Percentiles rank a stretch among this genome's conserved stretches.
These are phyloP conservation scores for Isabelozyma gotoi DNA, from an alignment of 805 yeast species.

Conservation along the genomic window DNA sequence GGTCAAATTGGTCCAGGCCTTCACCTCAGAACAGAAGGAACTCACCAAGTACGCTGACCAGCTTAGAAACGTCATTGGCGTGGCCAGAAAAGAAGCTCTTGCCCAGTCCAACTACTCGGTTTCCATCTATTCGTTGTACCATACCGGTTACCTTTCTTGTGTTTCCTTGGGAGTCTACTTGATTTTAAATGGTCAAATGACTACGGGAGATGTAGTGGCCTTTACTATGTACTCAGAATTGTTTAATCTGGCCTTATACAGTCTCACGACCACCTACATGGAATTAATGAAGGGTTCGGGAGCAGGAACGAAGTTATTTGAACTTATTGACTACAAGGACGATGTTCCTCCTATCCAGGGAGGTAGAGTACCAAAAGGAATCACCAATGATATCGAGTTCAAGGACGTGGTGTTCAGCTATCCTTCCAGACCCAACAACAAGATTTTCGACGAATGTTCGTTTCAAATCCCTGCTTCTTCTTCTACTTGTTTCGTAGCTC, in stretches of 20 bases:
- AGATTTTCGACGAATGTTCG: conserved; percentile 36
- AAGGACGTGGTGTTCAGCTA: conserved; percentile 40
- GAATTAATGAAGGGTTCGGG: conserved; percentile 50
- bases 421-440: conserved; percentile 38
- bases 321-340: conserved; percentile 37
- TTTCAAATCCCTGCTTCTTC: conserved; percentile 36
- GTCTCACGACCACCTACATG: conserved; percentile 45
- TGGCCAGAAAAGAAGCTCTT: conserved; percentile 43
- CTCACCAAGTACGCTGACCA: conserved; percentile 37
- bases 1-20: conserved; percentile 42
- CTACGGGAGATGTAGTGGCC: conserved; percentile 48
- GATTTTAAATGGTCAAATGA: conserved; percentile 42
- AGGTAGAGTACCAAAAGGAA: conserved; percentile 15
- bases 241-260: conserved; percentile 43
- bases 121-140: conserved; percentile 42
- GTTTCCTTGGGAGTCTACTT: conserved; percentile 43
- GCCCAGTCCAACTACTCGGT: conserved; percentile 46
- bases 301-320: conserved; percentile 44
- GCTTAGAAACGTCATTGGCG: conserved; percentile 39
- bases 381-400: conserved; percentile 36
- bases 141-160: conserved; percentile 43
- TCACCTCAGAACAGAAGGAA: conserved; percentile 44
- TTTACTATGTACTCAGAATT: conserved; percentile 47
- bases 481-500: conserved; percentile 49
- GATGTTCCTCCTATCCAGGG: conserved; percentile 39